Base-by-base conservation (phyloP, 2,329 filamentous ascomycete genomes). In the Madurella fahalii region DNA sequence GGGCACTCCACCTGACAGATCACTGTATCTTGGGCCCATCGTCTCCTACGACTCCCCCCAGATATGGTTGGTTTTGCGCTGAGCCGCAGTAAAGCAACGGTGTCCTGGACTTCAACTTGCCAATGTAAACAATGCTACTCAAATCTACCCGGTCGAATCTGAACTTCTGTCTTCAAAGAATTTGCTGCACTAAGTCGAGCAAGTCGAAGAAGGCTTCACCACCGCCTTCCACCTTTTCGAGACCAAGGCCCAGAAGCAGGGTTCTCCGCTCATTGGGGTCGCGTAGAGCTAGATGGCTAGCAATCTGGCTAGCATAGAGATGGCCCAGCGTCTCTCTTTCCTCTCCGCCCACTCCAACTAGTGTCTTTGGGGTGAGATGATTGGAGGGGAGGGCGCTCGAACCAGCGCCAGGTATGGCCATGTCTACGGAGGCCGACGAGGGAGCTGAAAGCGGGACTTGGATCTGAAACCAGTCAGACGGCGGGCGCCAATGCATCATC, bases 301-400 rank as follows among this genome's bases (percentile, higher is more conserved):
- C 94, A 61, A 97, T 86, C 65, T 96, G 93, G 42, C 89, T 89
- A 2, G 92, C 92, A 65, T 95, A 87, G 1, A 96, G 82, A 69
- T 96, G 92, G 1, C 90, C 93, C 5, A 95, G 71, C 0, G 87
- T 89, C 66, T 96, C 91, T 42, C 91, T 81, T 45, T 89, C 85
- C 50, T 86, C 79, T 32, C 86, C 84, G 44, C 92, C 90, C 9
- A 87, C 91, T 2, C 94, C 94, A 0, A 99, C 78, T 2, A 99
- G 75, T 0, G 91, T 95, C 39, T 85, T 93, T 1, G 94, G 90
- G 0, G 90, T 95, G 41, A 97, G 78, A 63, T 94, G 87, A 34
- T 85, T 79, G 53, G 90, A 83, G 0, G 94, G 94, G 0, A 97
- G 81, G 12, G 80, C 69, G n/a, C 72, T 72, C 5, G 70, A 64